Evolutionary conservation across 257 asterid species (phyloP).

Genomic region (Knoxia roxburghii): DNA sequence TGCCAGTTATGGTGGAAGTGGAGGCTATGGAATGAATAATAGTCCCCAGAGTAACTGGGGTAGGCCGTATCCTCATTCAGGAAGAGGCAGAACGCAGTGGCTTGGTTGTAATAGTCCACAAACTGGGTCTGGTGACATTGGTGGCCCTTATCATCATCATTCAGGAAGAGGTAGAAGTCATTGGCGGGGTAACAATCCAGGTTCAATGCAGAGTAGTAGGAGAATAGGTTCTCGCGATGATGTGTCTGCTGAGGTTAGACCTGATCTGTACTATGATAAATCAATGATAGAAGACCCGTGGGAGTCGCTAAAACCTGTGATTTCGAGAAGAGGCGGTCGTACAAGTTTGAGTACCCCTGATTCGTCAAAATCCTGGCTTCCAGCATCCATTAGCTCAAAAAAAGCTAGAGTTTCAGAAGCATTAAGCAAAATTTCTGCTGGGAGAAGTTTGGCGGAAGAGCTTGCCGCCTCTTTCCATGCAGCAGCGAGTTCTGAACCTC

Average conservation of each 20-base stretch:
- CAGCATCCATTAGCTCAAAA: constrained; percentile 41
- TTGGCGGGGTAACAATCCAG: constrained; percentile 20
- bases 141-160: constrained; percentile 19
- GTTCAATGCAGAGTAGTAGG: constrained; percentile 29
- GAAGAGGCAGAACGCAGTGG: constrained; percentile 6
- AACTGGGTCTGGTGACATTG: constrained; percentile 27
- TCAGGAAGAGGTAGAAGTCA: constrained; percentile 20
- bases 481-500: constrained; percentile 12
- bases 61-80: constrained; percentile 23
- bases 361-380: constrained; percentile 37
- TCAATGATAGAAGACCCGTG: constrained; percentile 90
- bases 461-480: constrained; percentile 62
- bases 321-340: constrained; percentile 31
- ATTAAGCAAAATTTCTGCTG: constrained; percentile 28
- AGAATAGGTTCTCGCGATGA: constrained; percentile 26
- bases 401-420: constrained; percentile 50
- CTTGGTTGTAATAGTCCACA: constrained; percentile 21
- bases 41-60: constrained; percentile 28
- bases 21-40: constrained; percentile 32
- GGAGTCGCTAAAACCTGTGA: constrained; percentile 47
- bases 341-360: constrained; percentile 11
- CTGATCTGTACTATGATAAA: constrained; percentile 42
- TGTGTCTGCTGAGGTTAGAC: constrained; percentile 38
- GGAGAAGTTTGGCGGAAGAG: constrained; percentile 68
- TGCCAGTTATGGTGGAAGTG: constrained; percentile 32